A percentile compares a stretch with the other conserved stretches of the same genome.
Conservation (phyloP, 202 grass and related monocot genomes). For the Panicum virgatum region DNA sequence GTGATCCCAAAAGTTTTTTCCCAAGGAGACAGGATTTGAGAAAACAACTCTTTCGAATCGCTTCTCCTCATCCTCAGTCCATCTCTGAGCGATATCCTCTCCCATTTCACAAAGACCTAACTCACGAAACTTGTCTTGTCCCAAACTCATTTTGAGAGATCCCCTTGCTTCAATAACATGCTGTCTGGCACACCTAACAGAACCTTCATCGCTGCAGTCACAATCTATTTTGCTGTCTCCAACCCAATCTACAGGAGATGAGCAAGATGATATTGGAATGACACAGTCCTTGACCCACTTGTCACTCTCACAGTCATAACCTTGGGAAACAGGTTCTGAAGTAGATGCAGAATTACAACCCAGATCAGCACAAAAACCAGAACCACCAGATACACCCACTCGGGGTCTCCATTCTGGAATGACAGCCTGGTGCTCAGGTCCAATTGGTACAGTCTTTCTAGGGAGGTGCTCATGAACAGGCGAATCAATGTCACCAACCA, state of each 20-base stretch:
- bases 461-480: slow-evolving; percentile 41
- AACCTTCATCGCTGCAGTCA: slow-evolving; percentile 64
- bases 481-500: slow-evolving; percentile 33
- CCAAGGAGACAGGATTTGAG: slow-evolving; percentile 55
- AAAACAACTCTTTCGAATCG: slow-evolving; percentile 59
- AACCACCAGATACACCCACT: slow-evolving; percentile 2
- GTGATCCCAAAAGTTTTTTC: slow-evolving; percentile 68
- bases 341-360: not conserved
- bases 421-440: slow-evolving; percentile 65
- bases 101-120: slow-evolving; percentile 79
- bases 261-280: slow-evolving; percentile 32
- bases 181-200: slow-evolving; percentile 61
- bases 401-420: slow-evolving; percentile 62
- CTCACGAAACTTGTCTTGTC: slow-evolving; percentile 52
- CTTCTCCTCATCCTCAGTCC: slow-evolving; percentile 70
- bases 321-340: slow-evolving; percentile 22
- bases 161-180: slow-evolving; percentile 64
- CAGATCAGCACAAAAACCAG: slow-evolving; percentile 25
- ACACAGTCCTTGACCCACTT: slow-evolving; percentile 55
- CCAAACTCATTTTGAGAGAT: slow-evolving; percentile 46
- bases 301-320: slow-evolving; percentile 45
- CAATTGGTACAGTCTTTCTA: slow-evolving; percentile 62
- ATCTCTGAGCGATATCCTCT: slow-evolving; percentile 60
- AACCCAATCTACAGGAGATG: slow-evolving; percentile 17
- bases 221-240: slow-evolving; percentile 46